phyloP scores from a whole-genome alignment of 2,329 filamentous ascomycete genomes.

The Ophiognomonia clavigignenti-juglandacearum region DNA sequence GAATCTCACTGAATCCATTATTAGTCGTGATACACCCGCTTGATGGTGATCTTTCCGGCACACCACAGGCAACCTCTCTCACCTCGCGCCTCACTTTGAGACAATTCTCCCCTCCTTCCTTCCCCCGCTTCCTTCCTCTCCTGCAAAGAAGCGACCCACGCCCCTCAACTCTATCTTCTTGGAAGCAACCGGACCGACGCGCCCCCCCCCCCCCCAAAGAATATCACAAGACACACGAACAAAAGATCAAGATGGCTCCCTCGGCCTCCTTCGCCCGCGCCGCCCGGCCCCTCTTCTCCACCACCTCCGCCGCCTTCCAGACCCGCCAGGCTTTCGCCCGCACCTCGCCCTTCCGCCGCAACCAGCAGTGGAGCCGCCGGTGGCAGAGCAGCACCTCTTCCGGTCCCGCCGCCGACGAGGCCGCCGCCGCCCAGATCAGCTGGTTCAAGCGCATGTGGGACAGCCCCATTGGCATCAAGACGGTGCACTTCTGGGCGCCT shows the following conservation, averaged over 20 bases:
- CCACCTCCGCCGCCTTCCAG: conserved; percentile 47
- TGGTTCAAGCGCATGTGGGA: conserved; percentile 80
- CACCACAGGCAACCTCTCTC: too few species aligned
- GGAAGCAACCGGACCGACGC: background rate
- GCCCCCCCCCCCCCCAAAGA: background rate
- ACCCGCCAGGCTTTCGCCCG: conserved; percentile 50
- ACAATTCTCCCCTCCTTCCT: background rate
- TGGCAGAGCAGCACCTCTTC: conserved; percentile 58
- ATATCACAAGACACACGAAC: conserved; percentile 1
- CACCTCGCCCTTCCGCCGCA: conserved; percentile 35
- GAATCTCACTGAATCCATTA: conserved; percentile 2
- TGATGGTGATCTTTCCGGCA: too few species aligned
- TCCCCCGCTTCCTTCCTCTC: background rate
- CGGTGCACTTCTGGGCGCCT: conserved; percentile 98
- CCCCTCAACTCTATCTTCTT: background rate
- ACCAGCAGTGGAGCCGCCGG: conserved; percentile 49
- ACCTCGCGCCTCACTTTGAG: background rate
- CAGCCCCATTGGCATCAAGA: conserved; percentile 78
- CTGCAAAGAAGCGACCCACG: background rate
- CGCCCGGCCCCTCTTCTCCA: conserved; percentile 51
- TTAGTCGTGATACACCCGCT: too few species aligned
- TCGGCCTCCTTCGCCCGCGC: conserved; percentile 47
- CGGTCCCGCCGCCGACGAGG: conserved; percentile 41
- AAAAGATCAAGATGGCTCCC: conserved; percentile 18
- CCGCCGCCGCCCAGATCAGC: conserved; percentile 23